Evolutionary conservation across 2,329 filamentous ascomycete genomes (phyloP).

Genomic region (Alternaria alternata): DNA sequence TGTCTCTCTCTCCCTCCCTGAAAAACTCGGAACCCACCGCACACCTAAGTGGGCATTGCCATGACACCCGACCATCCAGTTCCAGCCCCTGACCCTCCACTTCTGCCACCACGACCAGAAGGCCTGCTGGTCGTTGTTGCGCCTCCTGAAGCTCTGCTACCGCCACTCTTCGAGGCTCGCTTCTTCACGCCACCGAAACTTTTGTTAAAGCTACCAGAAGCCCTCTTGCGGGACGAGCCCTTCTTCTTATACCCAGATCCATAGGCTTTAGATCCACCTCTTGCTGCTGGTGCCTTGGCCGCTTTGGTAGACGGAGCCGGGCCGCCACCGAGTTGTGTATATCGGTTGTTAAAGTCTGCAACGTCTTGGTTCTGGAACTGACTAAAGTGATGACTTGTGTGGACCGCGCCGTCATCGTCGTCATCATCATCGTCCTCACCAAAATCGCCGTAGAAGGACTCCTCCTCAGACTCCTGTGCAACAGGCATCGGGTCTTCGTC

Average conservation of each 20-base stretch:
- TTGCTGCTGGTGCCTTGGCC: constrained; percentile 18
- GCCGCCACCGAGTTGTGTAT: constrained; percentile 29
- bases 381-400: constrained; percentile 43
- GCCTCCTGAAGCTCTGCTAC: constrained; percentile 23
- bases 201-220: constrained; percentile 28
- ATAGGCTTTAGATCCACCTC: constrained; percentile 25
- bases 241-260: constrained; percentile 30
- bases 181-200: constrained; percentile 31
- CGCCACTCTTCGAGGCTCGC: constrained; percentile 20
- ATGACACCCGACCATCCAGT: constrained; percentile 30
- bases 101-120: constrained; percentile 17
- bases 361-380: constrained; percentile 37
- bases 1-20: neutral
- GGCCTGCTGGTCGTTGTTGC: constrained; percentile 16
- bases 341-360: constrained; percentile 39
- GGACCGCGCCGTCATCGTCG: constrained; percentile 26
- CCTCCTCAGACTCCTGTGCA: constrained; percentile 26
- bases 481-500: constrained; percentile 35
- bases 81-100: constrained; percentile 13
- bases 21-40: neutral
- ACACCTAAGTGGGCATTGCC: constrained; percentile 41
- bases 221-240: constrained; percentile 21
- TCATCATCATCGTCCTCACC: constrained; percentile 38
- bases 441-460: constrained; percentile 32
- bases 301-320: constrained; percentile 22